Percentiles rank a stretch among this genome's conserved stretches.
Conservation (phyloP, 495 filamentous ascomycete species). For the Cetradonia linearis region DNA sequence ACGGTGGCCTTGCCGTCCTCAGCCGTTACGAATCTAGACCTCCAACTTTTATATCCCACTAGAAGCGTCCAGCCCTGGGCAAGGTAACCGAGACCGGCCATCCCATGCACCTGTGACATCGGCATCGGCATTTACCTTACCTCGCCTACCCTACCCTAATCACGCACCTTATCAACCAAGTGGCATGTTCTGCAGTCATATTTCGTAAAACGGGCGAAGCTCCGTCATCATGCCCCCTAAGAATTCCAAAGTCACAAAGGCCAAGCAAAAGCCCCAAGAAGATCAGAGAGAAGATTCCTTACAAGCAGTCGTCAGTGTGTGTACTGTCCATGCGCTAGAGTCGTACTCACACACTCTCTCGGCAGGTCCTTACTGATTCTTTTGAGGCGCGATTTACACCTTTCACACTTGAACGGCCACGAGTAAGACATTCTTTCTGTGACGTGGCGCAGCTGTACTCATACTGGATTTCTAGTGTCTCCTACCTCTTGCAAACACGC, state of each 20-base stretch:
- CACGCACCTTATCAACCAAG: neutral
- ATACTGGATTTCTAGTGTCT: conserved; percentile 51
- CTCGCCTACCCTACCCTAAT: neutral
- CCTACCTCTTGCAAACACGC: conserved; percentile 83
- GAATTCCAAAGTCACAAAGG: conserved; percentile 42
- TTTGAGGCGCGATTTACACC: conserved; percentile 86
- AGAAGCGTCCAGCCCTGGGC: conserved; percentile 2
- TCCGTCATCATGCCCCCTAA: conserved; percentile 35
- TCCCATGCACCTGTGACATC: neutral
- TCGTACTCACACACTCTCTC: conserved; percentile 23
- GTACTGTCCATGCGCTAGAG: neutral
- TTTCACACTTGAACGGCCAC: conserved; percentile 77
- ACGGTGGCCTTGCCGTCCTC: neutral
- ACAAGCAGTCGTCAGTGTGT: conserved; percentile 69
- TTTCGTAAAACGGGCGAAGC: neutral
- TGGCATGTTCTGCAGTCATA: neutral
- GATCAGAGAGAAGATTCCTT: conserved; percentile 73
- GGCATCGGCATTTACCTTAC: neutral
- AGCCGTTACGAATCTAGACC: conserved; percentile 11
- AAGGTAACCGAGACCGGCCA: neutral
- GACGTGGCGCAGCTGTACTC: conserved; percentile 22
- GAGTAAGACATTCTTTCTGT: conserved; percentile 42
- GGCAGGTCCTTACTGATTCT: conserved; percentile 74
- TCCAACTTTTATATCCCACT: conserved; percentile 6
- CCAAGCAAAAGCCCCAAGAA: conserved; percentile 51